Evolutionary conservation across 306 rosid species (phyloP), one percentile per base, ranked within the genome.

Genomic region (Ormosia semicastrata): DNA sequence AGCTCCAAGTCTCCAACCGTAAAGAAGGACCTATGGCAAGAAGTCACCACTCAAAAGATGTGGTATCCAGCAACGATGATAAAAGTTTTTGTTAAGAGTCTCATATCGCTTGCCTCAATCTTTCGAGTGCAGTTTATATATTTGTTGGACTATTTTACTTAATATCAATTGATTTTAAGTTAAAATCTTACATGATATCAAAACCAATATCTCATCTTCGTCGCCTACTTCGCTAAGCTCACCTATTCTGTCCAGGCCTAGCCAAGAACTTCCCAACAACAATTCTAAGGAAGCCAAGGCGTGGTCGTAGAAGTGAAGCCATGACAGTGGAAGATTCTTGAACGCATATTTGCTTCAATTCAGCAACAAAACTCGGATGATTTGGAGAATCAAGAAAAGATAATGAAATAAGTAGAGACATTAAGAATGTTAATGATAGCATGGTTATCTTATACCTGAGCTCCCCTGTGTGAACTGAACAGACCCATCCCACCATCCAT

Each of bases 401-500:
- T 92, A 74, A 44, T 92, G 87, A 24, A 24, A 24, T 24, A 24
- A 24, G 24, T 24, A 24, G 24, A 24, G 24, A 24, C 0, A 24
- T 24, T 24, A 24, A 24, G 24, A 24, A 24, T 24, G 24, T 24
- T 24, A 24, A 24, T 24, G 24, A 1, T 24, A 24, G 24, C 24
- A 24, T 24, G 24, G 24, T 24, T 24, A 24, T 24, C 78, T 87
- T 93, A 56, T 92, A 84, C 82, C 94, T 83, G n/a, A 93, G 93
- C 59, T 93, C 93, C 1, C 98, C 99, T 83, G 0, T 91, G 90
- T 1, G 97, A 87, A 56, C 89, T 77, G 64, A 95, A 95, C 52
- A 95, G 60, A 2, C 98, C 99, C 86, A 95, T 88, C 2, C 99
- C 98, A 1, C 99, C 98, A 4, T 92, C 91, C 97, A 95, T 81